A percentile compares a stretch with the other conserved stretches of the same genome.
These are phyloP conservation scores for Bolboschoenoplectus hybrid DNA, from an alignment of 202 grass and related monocot species.

Conservation along the genomic window DNA sequence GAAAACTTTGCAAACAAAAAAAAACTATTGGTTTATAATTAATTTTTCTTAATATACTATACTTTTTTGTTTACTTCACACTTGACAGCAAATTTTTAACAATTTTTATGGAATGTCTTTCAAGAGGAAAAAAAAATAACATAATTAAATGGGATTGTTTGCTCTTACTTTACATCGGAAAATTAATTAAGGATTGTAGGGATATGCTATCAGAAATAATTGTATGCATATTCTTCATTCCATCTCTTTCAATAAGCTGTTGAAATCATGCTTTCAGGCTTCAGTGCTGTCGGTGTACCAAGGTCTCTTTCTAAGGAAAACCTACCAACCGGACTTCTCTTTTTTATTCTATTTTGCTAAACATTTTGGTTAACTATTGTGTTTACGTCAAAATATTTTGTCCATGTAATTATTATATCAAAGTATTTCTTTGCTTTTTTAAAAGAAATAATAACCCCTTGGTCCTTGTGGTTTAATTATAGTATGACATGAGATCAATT, in stretches of 20 bases:
- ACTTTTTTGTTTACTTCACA: too few species aligned
- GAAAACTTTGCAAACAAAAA: too few species aligned
- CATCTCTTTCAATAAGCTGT: conserved; percentile 11
- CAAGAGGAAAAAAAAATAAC: too few species aligned
- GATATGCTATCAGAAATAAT: not conserved
- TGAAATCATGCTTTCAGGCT: conserved; percentile 35
- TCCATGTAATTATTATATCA: not conserved
- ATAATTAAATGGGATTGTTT: too few species aligned
- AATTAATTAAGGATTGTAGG: not conserved
- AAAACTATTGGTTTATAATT: too few species aligned
- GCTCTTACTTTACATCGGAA: too few species aligned
- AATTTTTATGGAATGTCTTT: too few species aligned
- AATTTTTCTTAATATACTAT: too few species aligned
- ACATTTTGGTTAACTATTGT: conserved; percentile 13
- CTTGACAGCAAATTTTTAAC: too few species aligned
- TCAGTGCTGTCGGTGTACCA: conserved; percentile 33
- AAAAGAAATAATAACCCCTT: not conserved
- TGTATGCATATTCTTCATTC: not conserved
- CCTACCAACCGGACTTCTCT: not conserved
- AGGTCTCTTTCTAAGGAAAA: conserved; percentile 8
- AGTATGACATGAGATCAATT: not conserved
- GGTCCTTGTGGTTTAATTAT: not conserved
- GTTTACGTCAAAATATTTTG: not conserved
- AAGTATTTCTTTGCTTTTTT: not conserved
- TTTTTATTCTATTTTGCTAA: not conserved